phyloP scores from a whole-genome alignment of 768 basidiomycete genomes.

The Termitomyces sp. region DNA sequence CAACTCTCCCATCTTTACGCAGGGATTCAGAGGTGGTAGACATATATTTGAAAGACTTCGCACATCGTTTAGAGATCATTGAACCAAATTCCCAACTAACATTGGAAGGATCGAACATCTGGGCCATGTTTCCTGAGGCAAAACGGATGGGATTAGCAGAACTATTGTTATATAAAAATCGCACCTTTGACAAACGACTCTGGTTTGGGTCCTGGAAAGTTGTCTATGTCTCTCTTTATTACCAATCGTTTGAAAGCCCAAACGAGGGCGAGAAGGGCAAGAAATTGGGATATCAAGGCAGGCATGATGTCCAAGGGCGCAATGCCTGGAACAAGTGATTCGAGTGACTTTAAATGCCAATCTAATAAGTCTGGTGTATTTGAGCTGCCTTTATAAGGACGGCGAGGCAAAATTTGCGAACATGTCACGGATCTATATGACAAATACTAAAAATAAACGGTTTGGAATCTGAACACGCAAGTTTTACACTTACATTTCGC shows the following conservation, averaged over 20 bases:
- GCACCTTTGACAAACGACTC: constrained; percentile 25
- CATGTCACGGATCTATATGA: too few relatives aligned
- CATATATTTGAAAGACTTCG: not conserved
- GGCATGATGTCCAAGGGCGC: not conserved
- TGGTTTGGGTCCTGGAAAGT: constrained; percentile 27
- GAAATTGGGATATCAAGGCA: not conserved
- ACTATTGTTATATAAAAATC: not conserved
- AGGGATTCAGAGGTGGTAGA: not conserved
- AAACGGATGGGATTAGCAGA: not conserved
- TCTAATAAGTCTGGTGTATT: too few relatives aligned
- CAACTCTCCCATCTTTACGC: not conserved
- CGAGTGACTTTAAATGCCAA: not conserved
- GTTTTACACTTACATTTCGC: too few relatives aligned
- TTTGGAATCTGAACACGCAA: too few relatives aligned
- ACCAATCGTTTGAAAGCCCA: constrained; percentile 12
- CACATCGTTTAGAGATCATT: constrained; percentile 11
- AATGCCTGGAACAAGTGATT: not conserved
- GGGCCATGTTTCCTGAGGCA: constrained; percentile 13
- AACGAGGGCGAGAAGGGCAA: constrained; percentile 6
- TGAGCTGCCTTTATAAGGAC: not conserved
- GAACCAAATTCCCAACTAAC: constrained; percentile 13
- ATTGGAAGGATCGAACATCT: constrained; percentile 5
- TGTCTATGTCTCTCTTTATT: constrained; percentile 21
- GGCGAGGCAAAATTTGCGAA: not conserved
- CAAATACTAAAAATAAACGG: too few relatives aligned